A percentile compares a stretch with the other conserved stretches of the same genome.
Conservation (phyloP, 805 yeast species). For the Tetrapisispora pingtungensis region DNA sequence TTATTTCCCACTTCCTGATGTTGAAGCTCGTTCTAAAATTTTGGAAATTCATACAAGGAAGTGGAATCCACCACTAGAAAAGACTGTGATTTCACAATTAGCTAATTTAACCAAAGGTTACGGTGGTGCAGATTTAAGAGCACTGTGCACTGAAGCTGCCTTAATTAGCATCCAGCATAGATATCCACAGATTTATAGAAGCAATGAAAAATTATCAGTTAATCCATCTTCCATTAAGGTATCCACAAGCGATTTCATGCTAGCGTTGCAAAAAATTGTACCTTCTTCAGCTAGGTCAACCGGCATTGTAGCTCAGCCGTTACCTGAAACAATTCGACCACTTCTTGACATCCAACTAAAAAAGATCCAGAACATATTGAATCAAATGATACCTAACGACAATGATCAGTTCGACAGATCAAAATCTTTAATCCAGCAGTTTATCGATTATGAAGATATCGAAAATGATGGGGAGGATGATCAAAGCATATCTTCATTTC, state of each 20-base stretch:
- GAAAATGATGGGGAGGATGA: slow-evolving; percentile 18
- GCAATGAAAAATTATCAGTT: slow-evolving; percentile 61
- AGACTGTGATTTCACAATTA: slow-evolving; percentile 49
- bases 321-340: slow-evolving; percentile 65
- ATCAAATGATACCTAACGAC: slow-evolving; percentile 50
- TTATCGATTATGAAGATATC: slow-evolving; percentile 25
- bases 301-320: slow-evolving; percentile 60
- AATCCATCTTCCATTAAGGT: slow-evolving; percentile 66
- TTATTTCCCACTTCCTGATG: slow-evolving; percentile 87
- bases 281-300: slow-evolving; percentile 90
- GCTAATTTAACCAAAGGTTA: slow-evolving; percentile 86
- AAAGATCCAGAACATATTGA: slow-evolving; percentile 38
- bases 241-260: slow-evolving; percentile 72
- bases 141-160: slow-evolving; percentile 93
- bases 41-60: slow-evolving; percentile 75
- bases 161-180: slow-evolving; percentile 81
- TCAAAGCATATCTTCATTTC: slow-evolving; percentile 52
- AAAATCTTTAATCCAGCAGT: slow-evolving; percentile 26
- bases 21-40: slow-evolving; percentile 67
- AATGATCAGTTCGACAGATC: slow-evolving; percentile 10
- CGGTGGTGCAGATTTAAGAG: slow-evolving; percentile 95
- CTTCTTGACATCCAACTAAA: slow-evolving; percentile 45
- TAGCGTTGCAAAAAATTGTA: slow-evolving; percentile 74
- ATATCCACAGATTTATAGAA: slow-evolving; percentile 83
- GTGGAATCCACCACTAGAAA: slow-evolving; percentile 70